phyloP scores from a whole-genome alignment of 495 filamentous ascomycete genomes.

The Daldinia decipiens region DNA sequence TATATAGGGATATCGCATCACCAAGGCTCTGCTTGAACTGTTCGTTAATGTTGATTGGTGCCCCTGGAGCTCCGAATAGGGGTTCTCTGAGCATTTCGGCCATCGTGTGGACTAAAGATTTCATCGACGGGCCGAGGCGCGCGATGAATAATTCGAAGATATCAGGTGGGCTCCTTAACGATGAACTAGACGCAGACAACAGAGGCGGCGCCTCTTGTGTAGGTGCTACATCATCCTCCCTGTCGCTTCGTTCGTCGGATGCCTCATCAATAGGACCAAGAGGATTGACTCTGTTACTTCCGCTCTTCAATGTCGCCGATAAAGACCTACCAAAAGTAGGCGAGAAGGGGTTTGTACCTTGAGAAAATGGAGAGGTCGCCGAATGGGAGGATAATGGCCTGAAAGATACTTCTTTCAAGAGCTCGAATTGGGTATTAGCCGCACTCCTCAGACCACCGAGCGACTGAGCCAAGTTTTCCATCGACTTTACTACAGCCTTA shows the following conservation, averaged over 20 bases:
- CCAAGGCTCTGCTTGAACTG: slow-evolving; percentile 80
- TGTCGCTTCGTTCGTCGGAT: slow-evolving; percentile 67
- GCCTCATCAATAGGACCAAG: slow-evolving; percentile 74
- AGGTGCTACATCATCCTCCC: slow-evolving; percentile 49
- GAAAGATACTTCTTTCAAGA: slow-evolving; percentile 70
- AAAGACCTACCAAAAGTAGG: slow-evolving; percentile 48
- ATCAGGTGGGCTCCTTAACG: slow-evolving; percentile 69
- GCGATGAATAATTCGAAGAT: slow-evolving; percentile 90
- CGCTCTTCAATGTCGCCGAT: slow-evolving; percentile 48
- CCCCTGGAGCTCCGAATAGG: slow-evolving; percentile 76
- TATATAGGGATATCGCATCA: slow-evolving; percentile 82
- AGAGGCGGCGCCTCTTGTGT: slow-evolving; percentile 16
- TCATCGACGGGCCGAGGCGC: slow-evolving; percentile 92
- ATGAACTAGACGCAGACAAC: slow-evolving; percentile 37
- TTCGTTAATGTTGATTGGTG: slow-evolving; percentile 76
- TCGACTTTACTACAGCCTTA: slow-evolving; percentile 79
- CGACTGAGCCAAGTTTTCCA: slow-evolving; percentile 88
- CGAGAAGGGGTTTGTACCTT: slow-evolving; percentile 47
- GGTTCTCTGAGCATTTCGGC: slow-evolving; percentile 88
- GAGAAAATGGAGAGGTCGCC: slow-evolving; percentile 38
- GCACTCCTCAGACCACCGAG: slow-evolving; percentile 92
- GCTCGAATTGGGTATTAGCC: slow-evolving; percentile 85
- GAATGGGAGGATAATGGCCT: slow-evolving; percentile 26
- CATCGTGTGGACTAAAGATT: slow-evolving; percentile 89
- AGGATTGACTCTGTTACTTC: slow-evolving; percentile 45